A percentile compares a stretch with the other conserved stretches of the same genome.
phyloP scores from a whole-genome alignment of 2,329 filamentous ascomycete species.

The Geosmithia putterillii region DNA sequence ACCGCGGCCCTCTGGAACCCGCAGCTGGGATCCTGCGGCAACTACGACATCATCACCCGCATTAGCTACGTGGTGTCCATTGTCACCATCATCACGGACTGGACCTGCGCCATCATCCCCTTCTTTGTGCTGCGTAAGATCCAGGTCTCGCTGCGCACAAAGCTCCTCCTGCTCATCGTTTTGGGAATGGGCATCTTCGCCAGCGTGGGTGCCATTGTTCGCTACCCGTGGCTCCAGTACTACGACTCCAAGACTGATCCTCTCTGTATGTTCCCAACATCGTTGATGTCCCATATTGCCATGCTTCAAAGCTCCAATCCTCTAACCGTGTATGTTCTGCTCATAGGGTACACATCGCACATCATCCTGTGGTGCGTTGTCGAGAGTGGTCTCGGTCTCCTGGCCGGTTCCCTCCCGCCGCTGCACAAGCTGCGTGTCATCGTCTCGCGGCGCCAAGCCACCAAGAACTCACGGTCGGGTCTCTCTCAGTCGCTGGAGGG shows the following conservation, averaged over 20 bases:
- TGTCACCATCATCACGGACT: constrained; percentile 15
- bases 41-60: constrained; percentile 9
- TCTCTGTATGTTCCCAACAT: neutral
- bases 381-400: neutral
- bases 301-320: too few species aligned
- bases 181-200: neutral
- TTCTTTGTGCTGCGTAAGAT: neutral
- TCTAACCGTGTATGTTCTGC: neutral
- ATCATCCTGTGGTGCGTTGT: neutral
- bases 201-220: neutral
- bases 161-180: neutral
- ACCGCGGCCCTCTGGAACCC: constrained; percentile 6
- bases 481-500: neutral
- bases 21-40: constrained; percentile 8
- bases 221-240: neutral
- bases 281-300: neutral
- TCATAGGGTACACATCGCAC: neutral
- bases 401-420: neutral
- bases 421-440: neutral
- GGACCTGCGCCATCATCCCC: constrained; percentile 9
- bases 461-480: neutral
- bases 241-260: neutral
- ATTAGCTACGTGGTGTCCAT: constrained; percentile 14
- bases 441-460: neutral
- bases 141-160: neutral